A percentile compares a stretch with the other conserved stretches of the same genome.
Conservation (phyloP, 179 eudicot genomes). For the Drosera spatulata region DNA sequence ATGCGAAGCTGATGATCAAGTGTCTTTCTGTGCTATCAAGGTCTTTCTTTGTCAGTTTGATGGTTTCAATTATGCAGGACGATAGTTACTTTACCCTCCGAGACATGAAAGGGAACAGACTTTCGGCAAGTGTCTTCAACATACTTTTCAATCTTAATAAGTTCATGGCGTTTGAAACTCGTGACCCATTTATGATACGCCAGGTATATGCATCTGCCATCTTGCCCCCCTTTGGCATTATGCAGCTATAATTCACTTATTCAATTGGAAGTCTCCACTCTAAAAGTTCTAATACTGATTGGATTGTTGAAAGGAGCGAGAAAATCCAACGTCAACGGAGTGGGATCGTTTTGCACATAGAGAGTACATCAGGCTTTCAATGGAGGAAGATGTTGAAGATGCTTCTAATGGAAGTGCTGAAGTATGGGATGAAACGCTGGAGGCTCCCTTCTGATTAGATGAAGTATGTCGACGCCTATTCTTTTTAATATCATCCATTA, state of each 20-base stretch:
- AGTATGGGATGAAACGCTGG: slow-evolving; percentile 98
- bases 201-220: slow-evolving; percentile 41
- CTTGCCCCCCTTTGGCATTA: neutral
- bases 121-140: slow-evolving; percentile 84
- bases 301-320: slow-evolving; percentile 62
- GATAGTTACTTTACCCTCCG: slow-evolving; percentile 67
- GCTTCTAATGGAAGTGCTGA: slow-evolving; percentile 98
- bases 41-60: too few species aligned
- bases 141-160: slow-evolving; percentile 90
- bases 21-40: too few species aligned
- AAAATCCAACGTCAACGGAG: slow-evolving; percentile 86
- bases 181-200: slow-evolving; percentile 95
- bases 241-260: neutral
- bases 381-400: slow-evolving; percentile 99
- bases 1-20: too few species aligned
- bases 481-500: too few species aligned
- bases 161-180: slow-evolving; percentile 97
- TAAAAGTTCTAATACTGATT: neutral
- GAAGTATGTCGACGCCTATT: slow-evolving; percentile 14
- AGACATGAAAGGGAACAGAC: slow-evolving; percentile 72
- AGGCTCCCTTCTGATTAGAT: slow-evolving; percentile 77
- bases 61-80: slow-evolving; percentile 34
- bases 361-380: slow-evolving; percentile 93
- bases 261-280: neutral
- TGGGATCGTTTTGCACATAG: slow-evolving; percentile 99